Conservation (phyloP, 2,329 filamentous ascomycete species). For the Xylariaceae sp. region DNA sequence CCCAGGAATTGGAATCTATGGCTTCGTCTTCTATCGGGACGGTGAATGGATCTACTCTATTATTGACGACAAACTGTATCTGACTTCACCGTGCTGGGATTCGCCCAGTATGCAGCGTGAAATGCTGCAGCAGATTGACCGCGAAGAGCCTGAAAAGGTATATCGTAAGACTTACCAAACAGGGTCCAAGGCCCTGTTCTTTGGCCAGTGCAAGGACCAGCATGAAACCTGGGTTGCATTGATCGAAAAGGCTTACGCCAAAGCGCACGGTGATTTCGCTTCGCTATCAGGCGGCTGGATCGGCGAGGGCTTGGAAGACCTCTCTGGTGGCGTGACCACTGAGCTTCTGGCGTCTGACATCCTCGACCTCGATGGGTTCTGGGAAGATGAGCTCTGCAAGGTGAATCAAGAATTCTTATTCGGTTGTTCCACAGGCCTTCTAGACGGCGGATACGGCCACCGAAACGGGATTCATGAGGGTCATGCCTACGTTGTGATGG, state of each 20-base stretch:
- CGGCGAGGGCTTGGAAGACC: constrained; percentile 61
- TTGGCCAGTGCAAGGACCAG: constrained; percentile 72
- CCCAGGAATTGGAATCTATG: constrained; percentile 77
- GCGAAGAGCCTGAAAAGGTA: constrained; percentile 70
- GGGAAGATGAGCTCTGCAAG: constrained; percentile 77
- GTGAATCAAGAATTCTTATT: constrained; percentile 82
- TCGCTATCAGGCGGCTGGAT: constrained; percentile 73
- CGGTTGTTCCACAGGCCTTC: constrained; percentile 67
- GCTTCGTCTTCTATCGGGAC: constrained; percentile 86
- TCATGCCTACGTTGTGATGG: constrained; percentile 65
- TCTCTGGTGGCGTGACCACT: constrained; percentile 70
- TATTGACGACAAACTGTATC: constrained; percentile 86
- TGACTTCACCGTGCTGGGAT: constrained; percentile 81
- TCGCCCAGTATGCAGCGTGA: constrained; percentile 75
- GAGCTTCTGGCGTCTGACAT: constrained; percentile 72
- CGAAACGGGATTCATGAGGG: constrained; percentile 61
- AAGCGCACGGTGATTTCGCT: constrained; percentile 78
- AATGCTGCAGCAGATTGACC: constrained; percentile 74
- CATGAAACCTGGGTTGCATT: constrained; percentile 84
- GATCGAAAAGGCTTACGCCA: constrained; percentile 82
- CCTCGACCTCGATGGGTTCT: constrained; percentile 78
- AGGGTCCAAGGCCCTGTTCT: constrained; percentile 76
- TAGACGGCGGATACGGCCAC: constrained; percentile 64
- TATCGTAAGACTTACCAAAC: constrained; percentile 74
- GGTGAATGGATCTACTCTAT: constrained; percentile 93